phyloP scores from a whole-genome alignment of 2,329 filamentous ascomycete species.

The Fusarium keratoplasticum region DNA sequence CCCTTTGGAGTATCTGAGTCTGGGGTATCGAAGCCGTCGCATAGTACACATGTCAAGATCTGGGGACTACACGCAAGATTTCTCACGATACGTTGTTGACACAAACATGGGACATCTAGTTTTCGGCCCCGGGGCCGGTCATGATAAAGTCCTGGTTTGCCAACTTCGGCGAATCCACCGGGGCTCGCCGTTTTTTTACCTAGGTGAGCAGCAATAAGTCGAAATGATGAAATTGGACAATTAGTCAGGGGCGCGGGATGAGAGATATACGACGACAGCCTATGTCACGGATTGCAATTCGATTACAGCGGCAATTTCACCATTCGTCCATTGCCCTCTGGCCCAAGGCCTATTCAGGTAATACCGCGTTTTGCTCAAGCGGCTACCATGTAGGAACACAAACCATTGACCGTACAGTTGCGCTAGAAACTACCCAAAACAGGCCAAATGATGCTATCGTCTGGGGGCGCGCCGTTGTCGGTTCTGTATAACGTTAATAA shows the following conservation, averaged over 20 bases:
- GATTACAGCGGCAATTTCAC: slow-evolving; percentile 27
- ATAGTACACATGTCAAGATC: slow-evolving; percentile 28
- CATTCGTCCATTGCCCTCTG: slow-evolving; percentile 11
- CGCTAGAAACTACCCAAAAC: slow-evolving; percentile 35
- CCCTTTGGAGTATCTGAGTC: slow-evolving; percentile 14
- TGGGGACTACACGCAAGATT: slow-evolving; percentile 17
- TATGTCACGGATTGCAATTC: slow-evolving; percentile 34
- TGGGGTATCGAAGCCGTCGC: slow-evolving; percentile 16
- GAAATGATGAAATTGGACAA: slow-evolving; percentile 3
- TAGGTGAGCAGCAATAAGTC: slow-evolving; percentile 8
- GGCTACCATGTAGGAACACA: not conserved
- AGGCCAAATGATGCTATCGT: slow-evolving; percentile 18
- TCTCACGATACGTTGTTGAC: not conserved
- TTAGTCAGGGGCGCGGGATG: slow-evolving; percentile 14
- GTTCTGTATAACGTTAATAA: not conserved
- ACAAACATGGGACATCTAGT: not conserved
- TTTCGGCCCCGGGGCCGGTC: not conserved
- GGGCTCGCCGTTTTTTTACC: not conserved
- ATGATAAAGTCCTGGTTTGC: not conserved
- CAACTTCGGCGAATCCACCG: not conserved
- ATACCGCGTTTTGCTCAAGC: slow-evolving; percentile 16
- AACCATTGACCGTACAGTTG: slow-evolving; percentile 8
- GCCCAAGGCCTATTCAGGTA: slow-evolving; percentile 10
- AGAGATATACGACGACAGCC: slow-evolving; percentile 21
- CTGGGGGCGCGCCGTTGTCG: not conserved